A percentile compares a stretch with the other conserved stretches of the same genome.
phyloP scores from a whole-genome alignment of 2,329 filamentous ascomycete species.

The Fusarium agapanthi region DNA sequence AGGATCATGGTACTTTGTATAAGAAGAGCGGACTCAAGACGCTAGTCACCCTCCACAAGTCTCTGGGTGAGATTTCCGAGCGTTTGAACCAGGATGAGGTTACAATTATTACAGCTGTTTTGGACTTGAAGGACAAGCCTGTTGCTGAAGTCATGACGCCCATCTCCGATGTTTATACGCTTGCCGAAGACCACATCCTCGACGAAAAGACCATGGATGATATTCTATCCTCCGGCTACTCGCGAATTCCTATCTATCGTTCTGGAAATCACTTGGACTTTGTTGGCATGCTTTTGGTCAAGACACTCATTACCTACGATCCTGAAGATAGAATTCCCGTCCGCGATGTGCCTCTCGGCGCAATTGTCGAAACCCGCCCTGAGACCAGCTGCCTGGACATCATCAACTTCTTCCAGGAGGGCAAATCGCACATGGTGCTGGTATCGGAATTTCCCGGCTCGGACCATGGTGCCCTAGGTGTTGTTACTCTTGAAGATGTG shows the following conservation, averaged over 20 bases:
- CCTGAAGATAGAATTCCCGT: slow-evolving; percentile 91
- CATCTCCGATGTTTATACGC: slow-evolving; percentile 95
- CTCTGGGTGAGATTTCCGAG: slow-evolving; percentile 84
- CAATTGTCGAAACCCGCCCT: slow-evolving; percentile 91
- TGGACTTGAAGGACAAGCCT: slow-evolving; percentile 95
- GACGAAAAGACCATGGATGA: slow-evolving; percentile 95
- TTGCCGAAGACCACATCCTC: slow-evolving; percentile 93
- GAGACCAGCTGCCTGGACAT: slow-evolving; percentile 98
- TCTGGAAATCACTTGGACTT: slow-evolving; percentile 87
- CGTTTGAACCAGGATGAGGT: slow-evolving; percentile 97
- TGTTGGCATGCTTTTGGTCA: slow-evolving; percentile 96
- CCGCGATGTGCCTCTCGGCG: slow-evolving; percentile 89
- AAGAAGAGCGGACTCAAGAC: slow-evolving; percentile 98
- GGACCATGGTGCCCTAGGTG: slow-evolving; percentile 87
- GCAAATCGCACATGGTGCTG: slow-evolving; percentile 98
- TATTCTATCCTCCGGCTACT: slow-evolving; percentile 93
- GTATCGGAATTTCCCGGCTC: slow-evolving; percentile 93
- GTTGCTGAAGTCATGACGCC: slow-evolving; percentile 98
- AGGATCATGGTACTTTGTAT: slow-evolving; percentile 96
- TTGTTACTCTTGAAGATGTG: slow-evolving; percentile 96
- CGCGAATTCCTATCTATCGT: slow-evolving; percentile 92
- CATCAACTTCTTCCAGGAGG: slow-evolving; percentile 99
- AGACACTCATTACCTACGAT: slow-evolving; percentile 98
- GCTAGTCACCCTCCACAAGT: slow-evolving; percentile 92
- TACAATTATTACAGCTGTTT: slow-evolving; percentile 95